A percentile compares a stretch with the other conserved stretches of the same genome.
These are phyloP conservation scores for Blakeslea trispora DNA, from an alignment of 371 early-diverging fungal species.

Conservation along the genomic window DNA sequence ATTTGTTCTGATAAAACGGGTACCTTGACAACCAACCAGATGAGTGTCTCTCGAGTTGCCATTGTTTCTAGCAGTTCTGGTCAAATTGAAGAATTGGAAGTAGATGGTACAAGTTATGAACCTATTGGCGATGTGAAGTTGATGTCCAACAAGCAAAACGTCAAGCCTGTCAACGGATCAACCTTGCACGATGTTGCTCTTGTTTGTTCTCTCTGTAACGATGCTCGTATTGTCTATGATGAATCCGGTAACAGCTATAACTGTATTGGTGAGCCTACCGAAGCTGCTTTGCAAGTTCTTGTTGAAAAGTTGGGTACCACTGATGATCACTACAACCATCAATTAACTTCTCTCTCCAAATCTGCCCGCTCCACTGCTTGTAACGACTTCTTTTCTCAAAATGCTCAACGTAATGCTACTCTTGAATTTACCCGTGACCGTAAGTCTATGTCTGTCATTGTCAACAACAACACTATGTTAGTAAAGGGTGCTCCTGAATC, in stretches of 20 bases:
- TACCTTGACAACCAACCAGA: constrained; percentile 97
- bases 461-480: constrained; percentile 50
- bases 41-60: constrained; percentile 79
- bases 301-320: constrained; percentile 92
- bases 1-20: constrained; percentile 99
- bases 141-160: neutral
- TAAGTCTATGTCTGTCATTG: constrained; percentile 78
- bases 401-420: constrained; percentile 60
- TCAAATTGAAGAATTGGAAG: constrained; percentile 62
- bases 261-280: constrained; percentile 97
- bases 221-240: constrained; percentile 82
- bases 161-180: constrained; percentile 5
- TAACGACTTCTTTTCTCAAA: constrained; percentile 36
- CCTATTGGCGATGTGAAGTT: constrained; percentile 71
- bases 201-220: constrained; percentile 92
- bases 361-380: constrained; percentile 64
- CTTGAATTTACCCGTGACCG: constrained; percentile 95
- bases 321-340: constrained; percentile 63
- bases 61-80: constrained; percentile 29
- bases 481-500: constrained; percentile 97
- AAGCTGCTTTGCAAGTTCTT: constrained; percentile 94
- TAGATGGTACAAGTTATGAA: constrained; percentile 85
- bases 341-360: constrained; percentile 47
- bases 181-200: constrained; percentile 66
- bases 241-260: constrained; percentile 57